A percentile compares a stretch with the other conserved stretches of the same genome.
These are phyloP conservation scores for Rutstroemia sp. DNA, from an alignment of 2,329 filamentous ascomycete genomes.

Conservation along the genomic window DNA sequence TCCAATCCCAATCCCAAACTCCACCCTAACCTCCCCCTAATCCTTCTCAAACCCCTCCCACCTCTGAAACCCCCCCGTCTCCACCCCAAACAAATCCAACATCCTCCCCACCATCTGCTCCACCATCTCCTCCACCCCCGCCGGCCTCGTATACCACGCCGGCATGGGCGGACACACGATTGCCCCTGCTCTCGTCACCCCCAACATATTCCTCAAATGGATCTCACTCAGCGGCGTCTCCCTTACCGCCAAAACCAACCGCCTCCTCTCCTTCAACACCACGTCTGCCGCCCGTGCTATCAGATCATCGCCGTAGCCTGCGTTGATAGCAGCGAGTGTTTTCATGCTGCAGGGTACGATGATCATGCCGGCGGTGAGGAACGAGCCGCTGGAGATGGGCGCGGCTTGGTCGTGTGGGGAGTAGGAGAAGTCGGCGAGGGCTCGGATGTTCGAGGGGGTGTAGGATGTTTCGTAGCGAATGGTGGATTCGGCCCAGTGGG, in stretches of 20 bases:
- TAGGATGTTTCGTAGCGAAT: constrained; percentile 41
- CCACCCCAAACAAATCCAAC: neutral
- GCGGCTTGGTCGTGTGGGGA: constrained; percentile 38
- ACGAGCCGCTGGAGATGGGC: constrained; percentile 38
- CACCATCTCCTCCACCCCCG: neutral
- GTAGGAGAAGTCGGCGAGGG: constrained; percentile 34
- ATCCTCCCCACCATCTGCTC: neutral
- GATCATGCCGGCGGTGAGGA: constrained; percentile 40
- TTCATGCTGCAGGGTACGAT: constrained; percentile 42
- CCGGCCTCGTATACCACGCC: neutral
- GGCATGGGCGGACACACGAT: constrained; percentile 33
- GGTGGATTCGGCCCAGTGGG: constrained; percentile 42
- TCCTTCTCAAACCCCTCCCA: neutral
- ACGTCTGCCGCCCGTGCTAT: constrained; percentile 40
- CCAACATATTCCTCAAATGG: constrained; percentile 40
- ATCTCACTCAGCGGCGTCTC: constrained; percentile 41
- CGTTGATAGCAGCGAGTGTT: constrained; percentile 36
- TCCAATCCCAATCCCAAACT: neutral
- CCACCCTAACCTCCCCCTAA: constrained; percentile 6
- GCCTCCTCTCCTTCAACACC: constrained; percentile 37
- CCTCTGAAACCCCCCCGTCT: neutral
- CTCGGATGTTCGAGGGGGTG: constrained; percentile 30
- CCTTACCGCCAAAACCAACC: constrained; percentile 34
- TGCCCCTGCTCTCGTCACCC: constrained; percentile 32
- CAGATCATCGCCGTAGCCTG: constrained; percentile 38